A percentile compares a stretch with the other conserved stretches of the same genome.
phyloP scores from a whole-genome alignment of 805 yeast species.

The Pichia deserticola region DNA sequence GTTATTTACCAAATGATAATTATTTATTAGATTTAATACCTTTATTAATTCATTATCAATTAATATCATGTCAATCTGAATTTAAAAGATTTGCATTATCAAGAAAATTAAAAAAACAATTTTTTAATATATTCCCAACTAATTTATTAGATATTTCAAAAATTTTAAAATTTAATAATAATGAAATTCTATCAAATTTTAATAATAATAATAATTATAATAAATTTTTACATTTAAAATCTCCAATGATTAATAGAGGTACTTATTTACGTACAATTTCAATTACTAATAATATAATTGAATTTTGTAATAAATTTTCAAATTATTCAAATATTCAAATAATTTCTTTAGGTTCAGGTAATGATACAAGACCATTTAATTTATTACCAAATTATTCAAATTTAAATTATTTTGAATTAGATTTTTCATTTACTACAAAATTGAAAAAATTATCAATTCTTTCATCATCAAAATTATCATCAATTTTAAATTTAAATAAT shows the following conservation, averaged over 20 bases:
- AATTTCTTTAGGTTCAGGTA: constrained; percentile 73
- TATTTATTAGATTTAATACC: constrained; percentile 26
- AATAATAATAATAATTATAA: background rate
- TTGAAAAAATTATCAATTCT: constrained; percentile 45
- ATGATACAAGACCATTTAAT: constrained; percentile 62
- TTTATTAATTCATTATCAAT: constrained; percentile 33
- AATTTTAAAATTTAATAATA: constrained; percentile 1
- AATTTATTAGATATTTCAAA: background rate
- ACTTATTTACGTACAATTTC: constrained; percentile 54
- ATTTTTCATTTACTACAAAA: constrained; percentile 47
- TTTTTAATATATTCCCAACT: constrained; percentile 24
- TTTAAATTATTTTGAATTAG: constrained; percentile 52
- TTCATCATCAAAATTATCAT: constrained; percentile 15
- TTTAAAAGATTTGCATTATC: constrained; percentile 24
- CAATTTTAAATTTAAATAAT: background rate
- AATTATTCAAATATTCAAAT: constrained; percentile 36
- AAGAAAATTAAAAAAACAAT: constrained; percentile 33
- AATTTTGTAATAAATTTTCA: constrained; percentile 31
- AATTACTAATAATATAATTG: constrained; percentile 40
- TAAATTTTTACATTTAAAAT: constrained; percentile 24
- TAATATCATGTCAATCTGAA: constrained; percentile 29
- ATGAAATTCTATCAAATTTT: background rate
- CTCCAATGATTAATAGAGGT: constrained; percentile 66
- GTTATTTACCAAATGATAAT: constrained; percentile 38
- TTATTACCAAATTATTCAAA: constrained; percentile 30